Evolutionary conservation across 306 rosid genomes (phyloP).

Genomic region (Carpinus fangiana): DNA sequence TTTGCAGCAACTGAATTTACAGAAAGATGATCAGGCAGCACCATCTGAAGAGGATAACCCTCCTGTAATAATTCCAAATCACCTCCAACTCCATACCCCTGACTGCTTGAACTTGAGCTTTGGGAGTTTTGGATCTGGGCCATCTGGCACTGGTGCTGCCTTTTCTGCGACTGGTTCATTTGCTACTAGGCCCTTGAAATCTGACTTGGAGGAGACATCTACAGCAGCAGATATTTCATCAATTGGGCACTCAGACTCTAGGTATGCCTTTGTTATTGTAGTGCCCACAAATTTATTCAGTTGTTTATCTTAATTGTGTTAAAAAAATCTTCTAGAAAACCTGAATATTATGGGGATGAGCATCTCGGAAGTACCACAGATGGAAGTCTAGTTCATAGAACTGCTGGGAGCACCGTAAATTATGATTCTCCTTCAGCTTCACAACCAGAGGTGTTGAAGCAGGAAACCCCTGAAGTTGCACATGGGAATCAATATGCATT

Average conservation of each 20-base stretch:
- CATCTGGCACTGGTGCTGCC: constrained; percentile 48
- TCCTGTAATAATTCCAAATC: constrained; percentile 91
- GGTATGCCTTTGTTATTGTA: constrained; percentile 40
- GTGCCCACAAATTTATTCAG: constrained; percentile 9
- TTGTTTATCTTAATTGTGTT: constrained; percentile 18
- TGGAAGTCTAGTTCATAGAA: constrained; percentile 65
- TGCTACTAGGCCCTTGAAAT: constrained; percentile 48
- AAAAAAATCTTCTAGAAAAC: constrained; percentile 54
- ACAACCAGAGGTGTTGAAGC: constrained; percentile 71
- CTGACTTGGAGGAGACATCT: constrained; percentile 75
- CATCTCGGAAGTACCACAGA: constrained; percentile 65
- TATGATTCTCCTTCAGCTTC: constrained; percentile 74
- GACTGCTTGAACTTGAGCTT: constrained; percentile 94
- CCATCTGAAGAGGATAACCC: constrained; percentile 72
- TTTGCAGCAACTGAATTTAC: constrained; percentile 69
- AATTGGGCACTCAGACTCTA: constrained; percentile 63
- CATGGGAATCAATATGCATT: constrained; percentile 75
- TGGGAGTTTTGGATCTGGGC: constrained; percentile 90
- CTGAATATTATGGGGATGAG: constrained; percentile 82
- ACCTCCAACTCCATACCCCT: constrained; percentile 85
- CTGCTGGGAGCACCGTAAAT: constrained; percentile 53
- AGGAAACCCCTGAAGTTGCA: constrained; percentile 63
- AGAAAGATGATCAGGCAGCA: constrained; percentile 56
- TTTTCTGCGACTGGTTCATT: constrained; percentile 51
- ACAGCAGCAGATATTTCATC: constrained; percentile 61